A percentile compares a stretch with the other conserved stretches of the same genome.
Conservation (phyloP, 2,329 filamentous ascomycete genomes). For the Thelonectria blattea region DNA sequence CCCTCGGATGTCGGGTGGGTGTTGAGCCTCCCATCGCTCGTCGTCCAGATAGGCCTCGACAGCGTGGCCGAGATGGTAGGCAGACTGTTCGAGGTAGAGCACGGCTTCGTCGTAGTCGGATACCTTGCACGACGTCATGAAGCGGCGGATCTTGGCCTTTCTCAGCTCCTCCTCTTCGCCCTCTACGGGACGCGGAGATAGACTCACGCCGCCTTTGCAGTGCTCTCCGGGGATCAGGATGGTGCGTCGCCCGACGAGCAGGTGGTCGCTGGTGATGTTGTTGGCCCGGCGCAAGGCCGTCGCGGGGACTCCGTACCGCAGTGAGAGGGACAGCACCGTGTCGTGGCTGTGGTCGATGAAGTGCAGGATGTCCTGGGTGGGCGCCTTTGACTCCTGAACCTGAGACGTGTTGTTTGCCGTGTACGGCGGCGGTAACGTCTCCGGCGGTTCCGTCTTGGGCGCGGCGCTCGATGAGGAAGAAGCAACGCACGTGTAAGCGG, state of each 20-base stretch:
- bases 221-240: constrained; percentile 73
- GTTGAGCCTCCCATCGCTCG: constrained; percentile 75
- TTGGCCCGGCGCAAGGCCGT: constrained; percentile 69
- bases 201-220: constrained; percentile 69
- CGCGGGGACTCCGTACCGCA: constrained; percentile 74
- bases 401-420: constrained; percentile 31
- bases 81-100: constrained; percentile 74
- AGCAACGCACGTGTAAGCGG: constrained; percentile 60
- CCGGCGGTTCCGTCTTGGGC: constrained; percentile 31
- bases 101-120: constrained; percentile 77
- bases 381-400: constrained; percentile 41
- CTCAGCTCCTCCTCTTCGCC: constrained; percentile 75
- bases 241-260: constrained; percentile 72
- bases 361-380: constrained; percentile 71
- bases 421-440: constrained; percentile 49
- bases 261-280: constrained; percentile 72
- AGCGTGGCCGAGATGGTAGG: constrained; percentile 70
- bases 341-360: constrained; percentile 76
- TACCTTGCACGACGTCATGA: constrained; percentile 81
- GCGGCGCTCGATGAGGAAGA: constrained; percentile 31
- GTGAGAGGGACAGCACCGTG: constrained; percentile 69
- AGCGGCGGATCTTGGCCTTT: constrained; percentile 74
- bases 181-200: constrained; percentile 74
- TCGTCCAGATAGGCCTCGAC: constrained; percentile 71
- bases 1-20: constrained; percentile 52